Conservation (phyloP, 2,329 filamentous ascomycete genomes). For the Blumeria graminis region DNA sequence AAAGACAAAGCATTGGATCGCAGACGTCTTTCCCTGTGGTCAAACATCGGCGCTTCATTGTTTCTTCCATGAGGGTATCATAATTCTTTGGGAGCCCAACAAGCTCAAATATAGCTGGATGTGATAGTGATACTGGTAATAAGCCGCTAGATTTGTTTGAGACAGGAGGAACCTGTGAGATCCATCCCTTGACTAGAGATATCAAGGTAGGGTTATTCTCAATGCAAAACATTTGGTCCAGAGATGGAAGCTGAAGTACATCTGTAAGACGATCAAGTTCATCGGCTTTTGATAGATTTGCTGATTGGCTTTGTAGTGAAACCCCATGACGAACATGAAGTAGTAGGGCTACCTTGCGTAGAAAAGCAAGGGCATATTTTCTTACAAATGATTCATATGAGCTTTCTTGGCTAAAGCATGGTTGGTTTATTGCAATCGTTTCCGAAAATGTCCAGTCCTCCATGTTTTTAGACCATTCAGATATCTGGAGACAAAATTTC, state of each 20-base stretch:
- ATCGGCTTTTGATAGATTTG: conserved; percentile 37
- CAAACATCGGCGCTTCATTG: conserved; percentile 60
- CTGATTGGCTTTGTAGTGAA: conserved; percentile 52
- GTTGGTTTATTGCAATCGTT: conserved; percentile 29
- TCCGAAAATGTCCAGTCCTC: conserved; percentile 3
- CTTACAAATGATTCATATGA: conserved; percentile 37
- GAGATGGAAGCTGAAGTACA: conserved; percentile 47
- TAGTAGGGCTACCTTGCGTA: conserved; percentile 65
- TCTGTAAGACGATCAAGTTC: conserved; percentile 67
- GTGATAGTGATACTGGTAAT: conserved; percentile 26
- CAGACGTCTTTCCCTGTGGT: conserved; percentile 77
- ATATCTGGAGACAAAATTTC: conserved; percentile 9
- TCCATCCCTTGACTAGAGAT: conserved; percentile 41
- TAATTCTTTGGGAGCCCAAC: conserved; percentile 82
- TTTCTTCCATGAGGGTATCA: conserved; percentile 78
- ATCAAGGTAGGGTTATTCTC: conserved; percentile 15
- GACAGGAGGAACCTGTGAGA: conserved; percentile 18
- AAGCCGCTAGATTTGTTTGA: background rate
- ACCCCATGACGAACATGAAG: conserved; percentile 75
- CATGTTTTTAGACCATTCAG: conserved; percentile 1
- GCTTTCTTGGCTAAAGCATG: conserved; percentile 26
- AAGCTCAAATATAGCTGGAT: conserved; percentile 84
- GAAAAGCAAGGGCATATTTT: conserved; percentile 71
- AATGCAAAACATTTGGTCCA: conserved; percentile 48
- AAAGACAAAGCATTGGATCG: conserved; percentile 77